phyloP scores from a whole-genome alignment of 352 stramenopile species.

The Paralagenidium karlingii region DNA sequence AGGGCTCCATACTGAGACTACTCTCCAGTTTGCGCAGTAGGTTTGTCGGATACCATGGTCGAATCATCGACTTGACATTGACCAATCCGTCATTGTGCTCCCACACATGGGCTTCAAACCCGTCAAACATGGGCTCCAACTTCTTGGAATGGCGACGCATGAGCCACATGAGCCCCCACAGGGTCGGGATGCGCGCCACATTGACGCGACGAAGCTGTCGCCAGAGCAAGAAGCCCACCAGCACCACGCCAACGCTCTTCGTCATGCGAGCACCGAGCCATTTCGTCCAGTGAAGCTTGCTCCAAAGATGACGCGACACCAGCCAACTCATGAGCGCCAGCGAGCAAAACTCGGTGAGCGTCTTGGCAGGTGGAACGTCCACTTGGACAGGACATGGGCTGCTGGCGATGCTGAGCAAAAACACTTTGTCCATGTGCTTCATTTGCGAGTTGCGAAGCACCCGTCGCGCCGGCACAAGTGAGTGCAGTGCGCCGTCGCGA shows the following conservation, averaged over 20 bases:
- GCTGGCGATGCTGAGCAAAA: constrained; percentile 64
- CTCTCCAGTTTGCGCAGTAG: neutral
- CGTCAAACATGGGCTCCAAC: constrained; percentile 43
- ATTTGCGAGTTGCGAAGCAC: constrained; percentile 34
- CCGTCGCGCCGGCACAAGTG: constrained; percentile 26
- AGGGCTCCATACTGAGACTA: neutral
- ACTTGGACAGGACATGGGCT: constrained; percentile 31
- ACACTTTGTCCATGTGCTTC: constrained; percentile 19
- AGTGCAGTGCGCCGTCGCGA: constrained; percentile 28
- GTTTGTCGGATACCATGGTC: constrained; percentile 16
- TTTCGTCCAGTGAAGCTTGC: constrained; percentile 1
- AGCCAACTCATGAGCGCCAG: constrained; percentile 9
- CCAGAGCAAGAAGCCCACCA: constrained; percentile 15
- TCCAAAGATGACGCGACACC: constrained; percentile 4
- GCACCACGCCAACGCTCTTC: constrained; percentile 1
- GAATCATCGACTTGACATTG: constrained; percentile 60
- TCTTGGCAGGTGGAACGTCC: constrained; percentile 13
- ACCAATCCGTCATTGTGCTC: constrained; percentile 63
- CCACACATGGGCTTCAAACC: constrained; percentile 44
- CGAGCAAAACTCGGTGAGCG: constrained; percentile 8
- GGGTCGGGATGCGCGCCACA: constrained; percentile 42
- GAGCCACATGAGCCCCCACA: constrained; percentile 48
- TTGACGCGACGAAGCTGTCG: constrained; percentile 30
- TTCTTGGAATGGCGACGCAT: constrained; percentile 31
- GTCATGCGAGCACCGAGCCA: constrained; percentile 2